These are phyloP conservation scores for Leccinum subrobustum DNA, from an alignment of 1,284 basidiomycete genomes.

Conservation along the genomic window DNA sequence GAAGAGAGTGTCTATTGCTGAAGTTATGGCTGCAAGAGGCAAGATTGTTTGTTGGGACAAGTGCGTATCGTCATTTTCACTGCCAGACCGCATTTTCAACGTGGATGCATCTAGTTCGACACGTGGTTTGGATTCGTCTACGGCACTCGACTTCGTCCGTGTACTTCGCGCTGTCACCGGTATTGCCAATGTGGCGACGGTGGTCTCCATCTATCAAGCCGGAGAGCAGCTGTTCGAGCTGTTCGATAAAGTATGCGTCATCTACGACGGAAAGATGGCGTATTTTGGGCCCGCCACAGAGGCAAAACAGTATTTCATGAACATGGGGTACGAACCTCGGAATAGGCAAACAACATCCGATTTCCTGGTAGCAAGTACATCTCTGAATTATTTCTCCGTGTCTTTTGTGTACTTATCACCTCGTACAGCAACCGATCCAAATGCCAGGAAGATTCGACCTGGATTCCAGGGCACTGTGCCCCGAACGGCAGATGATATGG, in stretches of 20 bases:
- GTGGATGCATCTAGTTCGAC: constrained; percentile 43
- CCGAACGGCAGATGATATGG: constrained; percentile 36
- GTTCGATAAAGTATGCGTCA: constrained; percentile 69
- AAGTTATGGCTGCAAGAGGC: constrained; percentile 45
- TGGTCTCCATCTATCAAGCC: constrained; percentile 71
- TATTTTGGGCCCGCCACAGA: constrained; percentile 62
- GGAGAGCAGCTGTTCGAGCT: constrained; percentile 49
- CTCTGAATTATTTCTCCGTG: background rate
- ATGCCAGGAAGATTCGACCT: constrained; percentile 51
- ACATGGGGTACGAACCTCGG: constrained; percentile 62
- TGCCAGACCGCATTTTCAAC: background rate
- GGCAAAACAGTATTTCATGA: constrained; percentile 64
- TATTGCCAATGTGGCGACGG: constrained; percentile 47
- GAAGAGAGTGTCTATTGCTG: constrained; percentile 64
- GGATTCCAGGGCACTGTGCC: constrained; percentile 53
- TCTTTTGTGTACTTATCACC: constrained; percentile 42
- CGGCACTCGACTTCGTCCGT: constrained; percentile 63
- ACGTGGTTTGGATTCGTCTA: constrained; percentile 70
- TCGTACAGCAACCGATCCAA: constrained; percentile 54
- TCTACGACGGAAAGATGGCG: constrained; percentile 69
- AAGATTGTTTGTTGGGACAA: constrained; percentile 55
- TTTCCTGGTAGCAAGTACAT: constrained; percentile 46
- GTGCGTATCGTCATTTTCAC: constrained; percentile 9
- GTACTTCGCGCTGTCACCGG: constrained; percentile 60
- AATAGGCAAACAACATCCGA: constrained; percentile 64